Percentiles rank a stretch among this genome's conserved stretches.
phyloP scores from a whole-genome alignment of 1,139 yeast genomes.

The Yamadazyma siamensis region DNA sequence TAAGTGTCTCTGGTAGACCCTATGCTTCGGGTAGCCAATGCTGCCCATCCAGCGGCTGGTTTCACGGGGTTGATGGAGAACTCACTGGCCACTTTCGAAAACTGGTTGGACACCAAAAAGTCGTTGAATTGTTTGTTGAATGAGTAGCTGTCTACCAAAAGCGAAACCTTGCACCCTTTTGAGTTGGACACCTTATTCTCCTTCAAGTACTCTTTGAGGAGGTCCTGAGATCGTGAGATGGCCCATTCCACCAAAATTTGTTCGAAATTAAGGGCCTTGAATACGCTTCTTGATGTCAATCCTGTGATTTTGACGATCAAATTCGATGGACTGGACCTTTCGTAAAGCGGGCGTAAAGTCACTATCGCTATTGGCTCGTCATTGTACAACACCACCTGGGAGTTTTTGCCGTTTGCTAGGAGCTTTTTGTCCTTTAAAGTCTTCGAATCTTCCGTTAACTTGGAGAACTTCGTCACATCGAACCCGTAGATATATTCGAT shows the following conservation, averaged over 20 bases:
- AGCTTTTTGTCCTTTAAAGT: conserved; percentile 26
- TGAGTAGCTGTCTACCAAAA: conserved; percentile 45
- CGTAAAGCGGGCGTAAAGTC: conserved; percentile 38
- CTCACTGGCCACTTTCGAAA: conserved; percentile 19
- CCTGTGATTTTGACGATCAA: conserved; percentile 52
- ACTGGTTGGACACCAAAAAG: conserved; percentile 27
- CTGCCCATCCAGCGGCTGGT: conserved; percentile 12
- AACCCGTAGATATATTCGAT: conserved; percentile 49
- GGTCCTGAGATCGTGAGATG: conserved; percentile 42
- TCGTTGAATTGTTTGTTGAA: conserved; percentile 43
- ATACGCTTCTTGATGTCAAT: conserved; percentile 63
- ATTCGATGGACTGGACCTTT: conserved; percentile 30
- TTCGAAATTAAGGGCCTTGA: conserved; percentile 58
- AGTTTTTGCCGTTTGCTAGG: conserved; percentile 36
- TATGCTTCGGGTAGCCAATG: conserved; percentile 25
- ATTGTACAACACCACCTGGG: conserved; percentile 58
- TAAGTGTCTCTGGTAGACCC: conserved; percentile 48
- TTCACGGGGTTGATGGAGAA: conserved; percentile 29
- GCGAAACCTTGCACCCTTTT: conserved; percentile 32
- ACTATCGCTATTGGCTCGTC: conserved; percentile 65
- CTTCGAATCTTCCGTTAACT: conserved; percentile 18
- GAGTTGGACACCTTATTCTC: conserved; percentile 19
- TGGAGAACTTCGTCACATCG: conserved; percentile 47
- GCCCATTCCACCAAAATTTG: conserved; percentile 63
- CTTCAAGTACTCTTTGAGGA: conserved; percentile 30